These are phyloP conservation scores for Ailanthus altissimus DNA, from an alignment of 345 rosid species.

Conservation along the genomic window DNA sequence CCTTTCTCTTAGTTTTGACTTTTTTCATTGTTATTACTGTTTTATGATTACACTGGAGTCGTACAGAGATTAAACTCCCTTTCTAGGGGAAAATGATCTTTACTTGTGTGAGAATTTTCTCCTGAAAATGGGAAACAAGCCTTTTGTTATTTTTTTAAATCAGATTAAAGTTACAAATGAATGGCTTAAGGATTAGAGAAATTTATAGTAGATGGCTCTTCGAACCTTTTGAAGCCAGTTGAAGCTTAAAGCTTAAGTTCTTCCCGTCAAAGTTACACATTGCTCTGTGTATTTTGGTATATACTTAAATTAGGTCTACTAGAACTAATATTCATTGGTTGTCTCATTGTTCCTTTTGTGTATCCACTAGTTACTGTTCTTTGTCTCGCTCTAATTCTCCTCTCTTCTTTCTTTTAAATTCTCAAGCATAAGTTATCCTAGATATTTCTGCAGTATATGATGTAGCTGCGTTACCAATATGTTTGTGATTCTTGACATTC, in stretches of 20 bases:
- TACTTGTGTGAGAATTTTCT: not conserved
- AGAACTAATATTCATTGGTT: not conserved
- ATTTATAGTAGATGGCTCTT: not conserved
- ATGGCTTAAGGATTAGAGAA: not conserved
- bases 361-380: not conserved
- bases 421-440: not conserved
- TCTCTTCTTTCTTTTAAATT: not conserved
- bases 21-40: not conserved
- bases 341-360: not conserved
- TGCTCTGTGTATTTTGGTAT: not conserved
- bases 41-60: not conserved
- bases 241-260: not conserved
- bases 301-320: not conserved
- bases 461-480: conserved; percentile 1
- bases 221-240: not conserved
- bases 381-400: not conserved
- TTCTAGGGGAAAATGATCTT: not conserved
- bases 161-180: not conserved
- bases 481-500: conserved; percentile 15
- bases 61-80: not conserved
- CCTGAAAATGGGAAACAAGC: not conserved
- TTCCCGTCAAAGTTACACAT: not conserved
- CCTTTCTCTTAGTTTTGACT: not conserved
- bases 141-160: not conserved
- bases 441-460: not conserved